These are phyloP conservation scores for Termitomyces sp. DNA, from an alignment of 768 basidiomycete species.

Conservation along the genomic window DNA sequence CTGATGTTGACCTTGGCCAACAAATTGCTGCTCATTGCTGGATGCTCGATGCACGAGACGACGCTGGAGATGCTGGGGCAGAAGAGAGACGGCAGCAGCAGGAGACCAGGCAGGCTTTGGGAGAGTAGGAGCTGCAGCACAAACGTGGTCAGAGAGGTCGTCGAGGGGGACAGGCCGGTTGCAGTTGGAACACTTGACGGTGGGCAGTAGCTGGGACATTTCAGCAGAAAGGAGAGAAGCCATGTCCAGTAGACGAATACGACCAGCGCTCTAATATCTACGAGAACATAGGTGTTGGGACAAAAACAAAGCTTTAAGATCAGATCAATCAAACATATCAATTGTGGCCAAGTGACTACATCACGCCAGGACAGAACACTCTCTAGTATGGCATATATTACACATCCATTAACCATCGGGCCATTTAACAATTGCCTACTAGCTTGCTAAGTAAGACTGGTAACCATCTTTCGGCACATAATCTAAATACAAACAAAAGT, in stretches of 20 bases:
- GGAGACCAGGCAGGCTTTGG: slow-evolving; percentile 34
- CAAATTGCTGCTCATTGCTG: slow-evolving; percentile 13
- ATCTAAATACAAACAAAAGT: no score
- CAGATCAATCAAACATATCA: background rate
- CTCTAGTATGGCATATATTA: no score
- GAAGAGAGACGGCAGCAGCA: slow-evolving; percentile 34
- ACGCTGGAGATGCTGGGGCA: slow-evolving; percentile 45
- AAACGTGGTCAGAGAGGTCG: slow-evolving; percentile 76
- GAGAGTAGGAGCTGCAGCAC: slow-evolving; percentile 45
- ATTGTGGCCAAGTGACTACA: background rate
- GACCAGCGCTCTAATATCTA: slow-evolving; percentile 22
- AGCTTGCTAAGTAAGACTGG: no score
- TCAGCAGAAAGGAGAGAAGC: slow-evolving; percentile 23
- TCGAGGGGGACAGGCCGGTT: slow-evolving; percentile 61
- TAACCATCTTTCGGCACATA: no score
- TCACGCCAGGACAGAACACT: no score
- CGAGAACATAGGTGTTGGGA: background rate
- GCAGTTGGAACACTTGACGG: slow-evolving; percentile 84
- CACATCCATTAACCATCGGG: no score
- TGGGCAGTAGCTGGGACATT: slow-evolving; percentile 72
- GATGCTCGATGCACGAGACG: slow-evolving; percentile 23
- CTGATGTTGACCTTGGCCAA: slow-evolving; percentile 11
- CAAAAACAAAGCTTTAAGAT: background rate
- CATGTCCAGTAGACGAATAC: slow-evolving; percentile 19
- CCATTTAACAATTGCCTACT: no score